Evolutionary conservation across 148 eudicot species (phyloP), one percentile per base, ranked within the genome.

Genomic region (Silene latifolia): DNA sequence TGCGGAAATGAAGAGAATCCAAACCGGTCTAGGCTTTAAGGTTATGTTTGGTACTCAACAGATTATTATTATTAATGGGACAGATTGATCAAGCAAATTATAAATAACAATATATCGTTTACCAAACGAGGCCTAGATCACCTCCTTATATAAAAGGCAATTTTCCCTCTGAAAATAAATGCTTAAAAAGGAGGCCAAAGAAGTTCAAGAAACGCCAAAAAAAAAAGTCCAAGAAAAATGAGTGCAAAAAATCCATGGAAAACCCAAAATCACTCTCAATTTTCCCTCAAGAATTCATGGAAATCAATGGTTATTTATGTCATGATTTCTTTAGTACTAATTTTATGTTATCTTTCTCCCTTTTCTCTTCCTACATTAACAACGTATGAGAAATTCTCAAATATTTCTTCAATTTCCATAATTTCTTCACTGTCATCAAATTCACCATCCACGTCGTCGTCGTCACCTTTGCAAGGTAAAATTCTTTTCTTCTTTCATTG

Each of bases 321-420:
- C 60, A 62, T 92, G 42, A 67, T 92, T 20, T 81, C 89, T 21
- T 66, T 95, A 27, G 83, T 84, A 46, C 69, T 92, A 0, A 21
- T 89, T 78, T 81, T 82, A 15, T 80, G 90, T 5, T 92, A 83
- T 60, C 73, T 90, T 62, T 82, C 77, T 69, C 87, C 91, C 11
- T 39, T 74, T 13, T 72, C 81, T 46, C 73, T 74, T 13, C 78
- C 84, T 72, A 71, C 73, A 18, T 57, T 79, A 25, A 69, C 71
- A 46, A 23, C 62, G 44, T 51, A 63, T 64, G 76, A 82, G 79
- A 47, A 75, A 1, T 9, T 73, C 64, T 63, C 61, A 13, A 27
- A 71, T 14, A 25, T 44, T 2, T 9, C 39, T 63, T 67, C 82
- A 29, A 63, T 73, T 76, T 4, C 69, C 54, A 67, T 19, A 1